These are phyloP conservation scores for Russula emetica DNA, from an alignment of 768 basidiomycete species.

Conservation along the genomic window DNA sequence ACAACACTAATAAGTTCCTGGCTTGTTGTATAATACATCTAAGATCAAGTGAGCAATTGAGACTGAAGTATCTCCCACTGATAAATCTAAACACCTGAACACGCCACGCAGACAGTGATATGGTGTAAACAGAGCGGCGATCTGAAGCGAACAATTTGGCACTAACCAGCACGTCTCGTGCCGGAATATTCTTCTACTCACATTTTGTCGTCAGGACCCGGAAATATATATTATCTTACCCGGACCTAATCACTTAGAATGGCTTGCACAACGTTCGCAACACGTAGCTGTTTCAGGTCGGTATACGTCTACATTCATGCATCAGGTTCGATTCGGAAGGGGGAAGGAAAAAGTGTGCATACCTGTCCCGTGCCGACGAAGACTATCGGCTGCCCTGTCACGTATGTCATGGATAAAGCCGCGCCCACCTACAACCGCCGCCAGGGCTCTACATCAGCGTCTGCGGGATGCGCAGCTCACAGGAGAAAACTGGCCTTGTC, in stretches of 20 bases:
- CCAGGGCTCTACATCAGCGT: neutral
- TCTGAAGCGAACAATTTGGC: neutral
- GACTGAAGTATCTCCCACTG: neutral
- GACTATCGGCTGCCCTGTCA: conserved; percentile 96
- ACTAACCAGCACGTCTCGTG: neutral
- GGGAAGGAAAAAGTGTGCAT: conserved; percentile 29
- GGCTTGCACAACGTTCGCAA: conserved; percentile 90
- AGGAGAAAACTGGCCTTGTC: conserved; percentile 64
- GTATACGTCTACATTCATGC: conserved; percentile 74
- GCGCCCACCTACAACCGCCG: conserved; percentile 74
- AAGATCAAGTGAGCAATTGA: neutral
- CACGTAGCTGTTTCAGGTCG: conserved; percentile 85
- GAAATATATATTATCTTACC: neutral
- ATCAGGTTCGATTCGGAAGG: neutral
- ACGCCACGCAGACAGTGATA: neutral
- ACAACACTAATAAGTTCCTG: neutral
- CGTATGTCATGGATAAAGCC: conserved; percentile 97
- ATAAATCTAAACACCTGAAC: neutral
- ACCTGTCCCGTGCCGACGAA: conserved; percentile 99
- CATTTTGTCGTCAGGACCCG: neutral
- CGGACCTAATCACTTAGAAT: conserved; percentile 67
- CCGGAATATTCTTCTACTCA: neutral
- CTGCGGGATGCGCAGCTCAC: neutral
- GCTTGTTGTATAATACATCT: neutral
- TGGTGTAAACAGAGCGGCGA: neutral